Percentiles rank a stretch among this genome's conserved stretches.
phyloP scores from a whole-genome alignment of 192 early-diverging fungal species.

The Haplosporangium gracile region DNA sequence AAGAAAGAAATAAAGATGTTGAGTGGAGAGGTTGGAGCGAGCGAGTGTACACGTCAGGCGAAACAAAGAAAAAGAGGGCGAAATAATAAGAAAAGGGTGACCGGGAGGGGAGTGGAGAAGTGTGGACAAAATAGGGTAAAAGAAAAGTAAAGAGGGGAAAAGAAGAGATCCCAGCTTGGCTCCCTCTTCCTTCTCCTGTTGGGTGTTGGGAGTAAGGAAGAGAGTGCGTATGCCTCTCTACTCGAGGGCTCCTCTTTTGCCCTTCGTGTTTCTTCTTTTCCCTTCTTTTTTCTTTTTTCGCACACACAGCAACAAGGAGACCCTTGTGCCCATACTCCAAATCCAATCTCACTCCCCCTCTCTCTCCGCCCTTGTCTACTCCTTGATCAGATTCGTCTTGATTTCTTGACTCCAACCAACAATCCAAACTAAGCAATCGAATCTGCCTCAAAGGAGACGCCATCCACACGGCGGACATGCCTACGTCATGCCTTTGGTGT shows the following conservation, averaged over 20 bases:
- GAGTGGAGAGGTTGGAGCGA: slow-evolving; percentile 4
- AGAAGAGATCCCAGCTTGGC: background rate
- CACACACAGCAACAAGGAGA: background rate
- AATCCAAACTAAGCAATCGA: too few relatives aligned
- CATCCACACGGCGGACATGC: background rate
- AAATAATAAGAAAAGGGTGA: background rate
- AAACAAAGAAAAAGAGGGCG: background rate
- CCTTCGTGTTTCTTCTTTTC: background rate
- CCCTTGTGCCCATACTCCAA: background rate
- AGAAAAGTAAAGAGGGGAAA: background rate
- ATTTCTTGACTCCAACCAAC: too few relatives aligned
- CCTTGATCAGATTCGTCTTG: background rate
- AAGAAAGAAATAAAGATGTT: slow-evolving; percentile 10
- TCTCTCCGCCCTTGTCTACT: background rate
- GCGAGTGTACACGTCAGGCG: background rate
- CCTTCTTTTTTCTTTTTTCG: background rate
- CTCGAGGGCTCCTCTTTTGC: background rate
- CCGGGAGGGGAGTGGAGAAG: background rate
- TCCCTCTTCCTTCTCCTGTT: too few relatives aligned
- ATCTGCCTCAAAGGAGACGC: too few relatives aligned
- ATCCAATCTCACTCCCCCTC: background rate
- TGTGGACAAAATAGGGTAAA: background rate
- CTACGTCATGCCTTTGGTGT: too few relatives aligned
- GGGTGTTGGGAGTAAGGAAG: too few relatives aligned
- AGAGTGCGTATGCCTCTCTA: background rate